These are phyloP conservation scores for Aspergillus ochraceus DNA, from an alignment of 2,329 filamentous ascomycete species.

Conservation along the genomic window DNA sequence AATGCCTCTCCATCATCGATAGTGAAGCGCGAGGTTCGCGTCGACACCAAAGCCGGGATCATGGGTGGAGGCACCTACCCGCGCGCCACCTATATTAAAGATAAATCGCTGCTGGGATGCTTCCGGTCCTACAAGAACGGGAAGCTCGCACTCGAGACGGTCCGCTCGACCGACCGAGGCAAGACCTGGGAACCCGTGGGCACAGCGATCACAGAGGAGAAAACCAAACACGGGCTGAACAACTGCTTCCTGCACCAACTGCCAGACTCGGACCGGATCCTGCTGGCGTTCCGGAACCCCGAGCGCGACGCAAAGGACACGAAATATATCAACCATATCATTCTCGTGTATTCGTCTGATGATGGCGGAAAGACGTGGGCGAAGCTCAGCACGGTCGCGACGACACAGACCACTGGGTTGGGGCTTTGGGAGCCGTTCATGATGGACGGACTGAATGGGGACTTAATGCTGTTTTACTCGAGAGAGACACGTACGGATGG, in stretches of 20 bases:
- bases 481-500: neutral
- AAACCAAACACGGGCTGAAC: neutral
- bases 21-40: neutral
- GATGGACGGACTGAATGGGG: neutral
- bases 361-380: neutral
- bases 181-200: neutral
- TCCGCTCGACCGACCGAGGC: neutral
- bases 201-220: neutral
- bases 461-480: neutral
- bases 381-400: neutral
- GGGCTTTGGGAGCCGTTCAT: neutral
- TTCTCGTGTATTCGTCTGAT: neutral
- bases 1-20: neutral
- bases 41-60: neutral
- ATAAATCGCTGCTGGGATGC: neutral
- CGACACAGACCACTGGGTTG: neutral
- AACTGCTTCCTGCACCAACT: constrained; percentile 1
- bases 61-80: neutral
- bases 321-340: neutral
- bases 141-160: neutral
- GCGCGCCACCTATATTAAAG: neutral
- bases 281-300: neutral
- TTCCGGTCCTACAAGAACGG: neutral
- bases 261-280: neutral
- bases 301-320: neutral